Base-by-base conservation (phyloP, 2,329 filamentous ascomycete genomes). In the Epichloe sp. region DNA sequence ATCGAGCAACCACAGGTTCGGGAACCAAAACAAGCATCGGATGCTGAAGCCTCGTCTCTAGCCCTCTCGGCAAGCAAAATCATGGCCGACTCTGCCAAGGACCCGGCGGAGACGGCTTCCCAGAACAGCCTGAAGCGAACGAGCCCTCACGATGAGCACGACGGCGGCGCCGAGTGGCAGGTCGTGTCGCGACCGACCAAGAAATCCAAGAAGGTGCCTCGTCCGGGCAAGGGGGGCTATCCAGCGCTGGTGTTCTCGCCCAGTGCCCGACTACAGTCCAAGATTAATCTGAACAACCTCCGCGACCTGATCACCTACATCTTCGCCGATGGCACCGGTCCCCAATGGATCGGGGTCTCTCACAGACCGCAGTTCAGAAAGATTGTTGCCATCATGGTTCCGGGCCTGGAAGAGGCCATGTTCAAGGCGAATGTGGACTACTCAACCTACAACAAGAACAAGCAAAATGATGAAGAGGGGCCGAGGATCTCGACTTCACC, bases 301-400 rank as follows among this genome's bases (percentile, higher is more conserved):
- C 80, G 83, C 59, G 78, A 77, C 55, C 68, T 86, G 43, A 72
- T 83, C 26, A 70, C 83, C 11, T 86, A 85, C 64, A 74, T 86
- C 52, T 78, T 84, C 52, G 79, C 82, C 54, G 81, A 86, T 61
- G 82, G 81, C 12, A 62, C 74, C 2, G 75, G 78, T 2, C 82
- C 82, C 14, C 78, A 82, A 58, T 86, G 82, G 79, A 73, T 85
- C 44, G 74, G 76, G 44, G 74, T 85, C 47, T 72, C 72, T 53
- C 76, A 85, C 59, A 74, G 82, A 44, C 76, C 78, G 5, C 73
- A 81, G 53, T 81, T 86, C 59, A 72, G 80, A 56, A 94, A 93
- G 68, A 85, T 94, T 34, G 90, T 97, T 34, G 79, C 87, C 41
- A 71, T 98, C 57, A 91, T 96, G 86, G 82, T 96, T 11, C 93